Evolutionary conservation across 345 rosid genomes (phyloP).

Genomic region (Eucalyptus regnans): DNA sequence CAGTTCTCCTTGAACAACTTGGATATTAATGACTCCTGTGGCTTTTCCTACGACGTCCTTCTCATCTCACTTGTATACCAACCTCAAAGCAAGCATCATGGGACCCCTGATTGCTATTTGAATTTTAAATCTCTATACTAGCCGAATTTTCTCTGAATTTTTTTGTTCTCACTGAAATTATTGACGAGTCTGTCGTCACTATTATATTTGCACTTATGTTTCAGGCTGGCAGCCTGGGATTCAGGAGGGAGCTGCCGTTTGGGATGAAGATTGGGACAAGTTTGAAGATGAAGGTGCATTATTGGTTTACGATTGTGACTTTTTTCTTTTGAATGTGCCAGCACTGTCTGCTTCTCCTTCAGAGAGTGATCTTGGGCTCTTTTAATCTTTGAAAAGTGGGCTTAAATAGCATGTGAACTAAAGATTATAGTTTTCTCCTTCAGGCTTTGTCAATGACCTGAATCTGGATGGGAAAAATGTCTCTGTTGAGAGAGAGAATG

Average conservation of each 20-base stretch:
- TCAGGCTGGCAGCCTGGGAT: slow-evolving; percentile 99
- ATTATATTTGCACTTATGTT: background rate
- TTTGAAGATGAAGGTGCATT: slow-evolving; percentile 88
- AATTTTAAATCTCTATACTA: background rate
- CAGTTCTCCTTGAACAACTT: background rate
- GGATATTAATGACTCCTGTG: background rate
- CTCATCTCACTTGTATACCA: background rate
- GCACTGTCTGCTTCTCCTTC: background rate
- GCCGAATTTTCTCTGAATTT: background rate
- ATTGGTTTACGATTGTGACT: background rate
- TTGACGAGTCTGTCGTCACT: background rate
- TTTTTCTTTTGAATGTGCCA: background rate
- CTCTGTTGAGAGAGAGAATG: slow-evolving; percentile 29
- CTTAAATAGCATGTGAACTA: background rate
- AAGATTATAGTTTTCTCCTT: background rate
- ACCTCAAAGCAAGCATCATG: background rate
- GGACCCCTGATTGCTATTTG: background rate
- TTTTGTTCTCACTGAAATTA: background rate
- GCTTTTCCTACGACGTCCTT: background rate
- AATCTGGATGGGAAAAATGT: slow-evolving; percentile 32
- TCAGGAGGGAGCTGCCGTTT: slow-evolving; percentile 70
- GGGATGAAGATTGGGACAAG: slow-evolving; percentile 99
- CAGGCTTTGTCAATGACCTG: slow-evolving; percentile 87
- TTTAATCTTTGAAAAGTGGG: background rate
- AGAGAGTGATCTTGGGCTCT: background rate